Evolutionary conservation across 2,329 filamentous ascomycete genomes (phyloP).

Genomic region (Diaporthe aspalathi): DNA sequence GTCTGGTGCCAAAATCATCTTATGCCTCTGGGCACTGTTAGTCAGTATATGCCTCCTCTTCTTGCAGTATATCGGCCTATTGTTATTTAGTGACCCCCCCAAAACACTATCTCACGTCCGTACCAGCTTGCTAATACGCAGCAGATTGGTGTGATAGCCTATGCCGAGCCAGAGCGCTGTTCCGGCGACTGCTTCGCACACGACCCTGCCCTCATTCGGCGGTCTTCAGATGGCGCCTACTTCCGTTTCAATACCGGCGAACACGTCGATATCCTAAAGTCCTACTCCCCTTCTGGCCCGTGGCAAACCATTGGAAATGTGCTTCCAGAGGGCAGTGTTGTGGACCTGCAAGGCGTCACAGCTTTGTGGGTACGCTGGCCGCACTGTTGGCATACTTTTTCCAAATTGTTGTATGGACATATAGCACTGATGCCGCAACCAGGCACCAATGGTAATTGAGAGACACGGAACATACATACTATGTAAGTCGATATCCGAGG

Average conservation of each 20-base stretch:
- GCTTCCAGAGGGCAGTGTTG: constrained; percentile 27
- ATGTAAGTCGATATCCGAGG: constrained; percentile 45
- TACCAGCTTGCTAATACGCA: not conserved
- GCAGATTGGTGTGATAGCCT: constrained; percentile 11
- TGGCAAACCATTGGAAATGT: constrained; percentile 37
- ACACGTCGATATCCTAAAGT: constrained; percentile 51
- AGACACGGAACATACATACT: constrained; percentile 70
- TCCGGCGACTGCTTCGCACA: constrained; percentile 45
- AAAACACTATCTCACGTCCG: not conserved
- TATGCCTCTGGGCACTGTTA: constrained; percentile 12
- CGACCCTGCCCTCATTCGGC: constrained; percentile 35
- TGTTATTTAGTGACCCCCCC: no score
- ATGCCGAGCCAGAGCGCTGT: constrained; percentile 50
- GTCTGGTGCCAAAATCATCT: not conserved
- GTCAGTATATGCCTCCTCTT: not conserved
- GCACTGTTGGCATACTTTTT: no score
- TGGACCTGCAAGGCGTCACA: constrained; percentile 26
- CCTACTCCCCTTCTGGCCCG: constrained; percentile 22
- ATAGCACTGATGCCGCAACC: not conserved
- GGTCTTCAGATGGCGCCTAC: constrained; percentile 37
- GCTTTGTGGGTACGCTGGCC: constrained; percentile 30
- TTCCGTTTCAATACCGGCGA: constrained; percentile 54
- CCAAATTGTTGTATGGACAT: no score
- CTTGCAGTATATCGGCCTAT: not conserved
- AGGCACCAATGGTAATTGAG: constrained; percentile 72